phyloP scores from a whole-genome alignment of 192 early-diverging fungal genomes.

The Coemansia sp. region DNA sequence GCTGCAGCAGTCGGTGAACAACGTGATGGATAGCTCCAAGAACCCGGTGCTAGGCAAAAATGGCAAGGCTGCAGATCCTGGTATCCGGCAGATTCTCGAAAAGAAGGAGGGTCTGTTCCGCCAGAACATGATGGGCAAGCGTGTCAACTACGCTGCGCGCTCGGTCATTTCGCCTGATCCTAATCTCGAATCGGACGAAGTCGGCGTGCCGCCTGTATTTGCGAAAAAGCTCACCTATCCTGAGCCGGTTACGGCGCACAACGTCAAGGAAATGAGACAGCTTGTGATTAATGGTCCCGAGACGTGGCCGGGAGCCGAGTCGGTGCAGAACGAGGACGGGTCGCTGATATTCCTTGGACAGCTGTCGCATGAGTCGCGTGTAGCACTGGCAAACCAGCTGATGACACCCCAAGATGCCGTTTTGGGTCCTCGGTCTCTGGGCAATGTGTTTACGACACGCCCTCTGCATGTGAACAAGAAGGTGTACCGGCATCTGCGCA shows the following conservation, averaged over 20 bases:
- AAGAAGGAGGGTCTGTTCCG: slow-evolving; percentile 99
- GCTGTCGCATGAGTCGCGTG: slow-evolving; percentile 82
- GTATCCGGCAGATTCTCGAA: slow-evolving; percentile 94
- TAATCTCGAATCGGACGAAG: slow-evolving; percentile 96
- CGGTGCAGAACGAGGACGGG: slow-evolving; percentile 96
- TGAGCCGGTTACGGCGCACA: slow-evolving; percentile 95
- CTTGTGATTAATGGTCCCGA: slow-evolving; percentile 95
- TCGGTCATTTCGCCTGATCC: slow-evolving; percentile 98
- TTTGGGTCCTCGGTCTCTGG: slow-evolving; percentile 47
- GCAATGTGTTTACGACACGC: slow-evolving; percentile 59
- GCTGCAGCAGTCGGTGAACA: slow-evolving; percentile 88
- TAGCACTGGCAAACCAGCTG: slow-evolving; percentile 93
- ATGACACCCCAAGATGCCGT: slow-evolving; percentile 68
- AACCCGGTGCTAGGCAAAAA: slow-evolving; percentile 63
- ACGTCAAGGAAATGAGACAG: slow-evolving; percentile 84
- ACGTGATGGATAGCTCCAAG: slow-evolving; percentile 89
- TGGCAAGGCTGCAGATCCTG: slow-evolving; percentile 75
- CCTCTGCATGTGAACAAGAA: slow-evolving; percentile 87
- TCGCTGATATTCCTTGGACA: slow-evolving; percentile 74
- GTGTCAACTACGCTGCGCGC: slow-evolving; percentile 98
- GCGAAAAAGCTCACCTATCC: slow-evolving; percentile 94
- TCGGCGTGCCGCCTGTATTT: slow-evolving; percentile 96
- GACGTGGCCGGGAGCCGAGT: slow-evolving; percentile 94
- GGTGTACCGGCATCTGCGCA: slow-evolving; percentile 92
- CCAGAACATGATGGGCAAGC: slow-evolving; percentile 99